phyloP scores from a whole-genome alignment of 257 asterid genomes.

The Penstemon barbatus region DNA sequence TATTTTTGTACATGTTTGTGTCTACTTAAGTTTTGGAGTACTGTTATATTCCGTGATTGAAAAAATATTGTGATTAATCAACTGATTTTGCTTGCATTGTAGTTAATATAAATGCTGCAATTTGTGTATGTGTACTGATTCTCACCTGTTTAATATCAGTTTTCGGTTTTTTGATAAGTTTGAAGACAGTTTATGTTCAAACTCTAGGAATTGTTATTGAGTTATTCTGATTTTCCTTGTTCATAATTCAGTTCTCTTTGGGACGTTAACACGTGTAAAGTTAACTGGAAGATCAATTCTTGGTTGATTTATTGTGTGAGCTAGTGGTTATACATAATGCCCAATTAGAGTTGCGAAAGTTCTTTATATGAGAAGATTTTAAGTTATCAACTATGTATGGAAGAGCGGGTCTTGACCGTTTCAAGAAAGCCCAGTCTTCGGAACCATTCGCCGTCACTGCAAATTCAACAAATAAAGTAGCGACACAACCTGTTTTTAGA shows the following conservation, averaged over 20 bases:
- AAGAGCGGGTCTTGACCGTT: conserved; percentile 86
- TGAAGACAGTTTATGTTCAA: too few relatives aligned
- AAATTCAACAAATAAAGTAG: conserved; percentile 46
- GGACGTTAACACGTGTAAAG: conserved; percentile 26
- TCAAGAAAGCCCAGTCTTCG: conserved; percentile 80
- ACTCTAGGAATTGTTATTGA: background rate
- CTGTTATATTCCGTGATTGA: background rate
- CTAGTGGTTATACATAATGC: conserved; percentile 18
- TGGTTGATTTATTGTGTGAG: conserved; percentile 1
- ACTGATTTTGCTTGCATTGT: conserved; percentile 21
- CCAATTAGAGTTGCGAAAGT: conserved; percentile 18
- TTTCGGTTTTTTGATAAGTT: background rate
- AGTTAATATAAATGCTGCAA: background rate
- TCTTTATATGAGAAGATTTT: conserved; percentile 25
- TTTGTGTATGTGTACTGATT: conserved; percentile 1
- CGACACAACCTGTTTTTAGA: conserved; percentile 28
- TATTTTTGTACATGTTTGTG: too few relatives aligned
- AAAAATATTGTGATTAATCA: background rate
- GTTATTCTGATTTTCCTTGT: background rate
- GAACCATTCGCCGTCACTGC: conserved; percentile 80
- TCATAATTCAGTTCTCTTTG: conserved; percentile 21
- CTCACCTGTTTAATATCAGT: background rate
- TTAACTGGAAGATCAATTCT: conserved; percentile 20
- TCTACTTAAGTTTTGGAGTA: too few relatives aligned
- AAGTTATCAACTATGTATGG: conserved; percentile 65